Base-by-base conservation (phyloP, 495 filamentous ascomycete species). In the Penicillium fimorum region DNA sequence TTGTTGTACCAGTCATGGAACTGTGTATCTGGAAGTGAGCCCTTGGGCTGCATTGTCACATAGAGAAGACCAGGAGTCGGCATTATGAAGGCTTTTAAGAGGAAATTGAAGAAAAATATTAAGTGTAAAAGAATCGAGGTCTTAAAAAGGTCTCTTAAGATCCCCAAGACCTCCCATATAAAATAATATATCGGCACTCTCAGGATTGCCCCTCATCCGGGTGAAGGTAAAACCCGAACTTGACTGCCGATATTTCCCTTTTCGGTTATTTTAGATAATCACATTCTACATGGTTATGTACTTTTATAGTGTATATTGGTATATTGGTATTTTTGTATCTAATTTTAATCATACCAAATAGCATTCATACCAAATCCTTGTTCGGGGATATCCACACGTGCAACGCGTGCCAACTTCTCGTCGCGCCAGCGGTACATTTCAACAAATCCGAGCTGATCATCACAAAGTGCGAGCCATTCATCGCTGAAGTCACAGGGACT, bases 1-100 rank as follows among this genome's bases (percentile, higher is more conserved):
- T 87, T 89, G 75, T 92, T 89, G 75, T 94, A 94, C 90, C 90
- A 94, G 67, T 92, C 89, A 71, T 92, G 87, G 75, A 92, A 92
- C 64, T 88, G 84, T 54, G 82, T 76, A 43, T 77, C 64, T n/a
- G 84, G 79, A 50, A 91, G 78, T 29, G 78, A 79, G 58, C 76
- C 75, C 58, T 77, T 75, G 59, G 87, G 87, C 65, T 89, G 83
- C 87, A 90, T 91, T 24, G 87, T 90, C 65, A 91, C 88, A 64
- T 85, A 90, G 63, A 92, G 83, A 60, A 89, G 82, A 42, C 88
- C 88, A 17, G 85, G 64, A 29, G 72, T 72, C 50, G 68, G 68
- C 74, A 77, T 77, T 46, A 43, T 72, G 65, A 50, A 40, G 44
- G 12, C 50, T 13, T 27, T 45, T 25, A 56, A 15, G 41, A 53